These are phyloP conservation scores for Asterochloris sp. DNA, from an alignment of 139 green algal species.

Conservation along the genomic window DNA sequence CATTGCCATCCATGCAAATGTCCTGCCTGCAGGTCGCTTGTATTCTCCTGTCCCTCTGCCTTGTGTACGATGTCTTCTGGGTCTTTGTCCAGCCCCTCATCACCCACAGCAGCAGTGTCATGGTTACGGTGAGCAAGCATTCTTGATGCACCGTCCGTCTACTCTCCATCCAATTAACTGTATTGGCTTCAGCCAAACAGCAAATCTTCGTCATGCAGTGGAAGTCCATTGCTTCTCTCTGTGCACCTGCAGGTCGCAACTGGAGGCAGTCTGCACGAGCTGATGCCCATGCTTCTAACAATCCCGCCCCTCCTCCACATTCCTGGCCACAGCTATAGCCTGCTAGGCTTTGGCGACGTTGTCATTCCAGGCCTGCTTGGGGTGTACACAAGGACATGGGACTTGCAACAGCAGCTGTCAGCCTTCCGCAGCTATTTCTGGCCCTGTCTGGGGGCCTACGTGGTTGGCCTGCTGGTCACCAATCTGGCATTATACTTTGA, in stretches of 20 bases:
- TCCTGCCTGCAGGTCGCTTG: conserved; percentile 50
- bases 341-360: conserved; percentile 66
- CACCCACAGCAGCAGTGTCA: conserved; percentile 75
- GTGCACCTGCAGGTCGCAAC: conserved; percentile 38
- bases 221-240: no score
- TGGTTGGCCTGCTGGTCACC: conserved; percentile 73
- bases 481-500: conserved; percentile 70
- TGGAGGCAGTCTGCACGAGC: conserved; percentile 31
- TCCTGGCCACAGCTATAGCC: conserved; percentile 12
- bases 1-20: neutral
- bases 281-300: conserved; percentile 83
- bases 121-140: conserved; percentile 64
- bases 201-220: no score
- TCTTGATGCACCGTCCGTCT: neutral
- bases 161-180: neutral
- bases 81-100: conserved; percentile 91
- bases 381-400: conserved; percentile 29
- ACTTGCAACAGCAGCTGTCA: neutral
- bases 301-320: conserved; percentile 55
- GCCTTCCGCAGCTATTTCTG: conserved; percentile 45
- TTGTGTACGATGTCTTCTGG: conserved; percentile 91
- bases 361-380: conserved; percentile 81
- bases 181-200: no score
- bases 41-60: conserved; percentile 71
- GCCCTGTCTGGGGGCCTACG: conserved; percentile 56